Evolutionary conservation across 441 rosid species (phyloP).

Genomic region (Eutrema salsugineum): DNA sequence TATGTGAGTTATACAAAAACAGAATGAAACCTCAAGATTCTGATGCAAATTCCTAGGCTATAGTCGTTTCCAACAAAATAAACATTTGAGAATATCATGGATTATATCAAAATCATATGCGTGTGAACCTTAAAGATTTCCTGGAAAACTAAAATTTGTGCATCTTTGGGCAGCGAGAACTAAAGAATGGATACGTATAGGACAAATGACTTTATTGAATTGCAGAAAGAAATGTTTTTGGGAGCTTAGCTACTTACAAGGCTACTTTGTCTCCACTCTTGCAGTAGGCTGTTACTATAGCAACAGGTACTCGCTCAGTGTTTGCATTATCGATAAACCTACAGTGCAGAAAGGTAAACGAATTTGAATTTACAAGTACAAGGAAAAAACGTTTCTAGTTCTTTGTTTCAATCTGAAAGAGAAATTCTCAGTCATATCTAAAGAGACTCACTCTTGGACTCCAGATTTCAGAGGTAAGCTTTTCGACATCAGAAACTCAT

Average conservation of each 20-base stretch:
- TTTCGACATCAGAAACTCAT: constrained; percentile 61
- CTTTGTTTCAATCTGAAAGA: not conserved
- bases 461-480: constrained; percentile 82
- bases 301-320: constrained; percentile 55
- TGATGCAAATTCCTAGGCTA: not conserved
- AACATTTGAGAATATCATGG: not conserved
- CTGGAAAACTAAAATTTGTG: not conserved
- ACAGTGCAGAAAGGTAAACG: constrained; percentile 29
- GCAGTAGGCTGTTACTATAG: constrained; percentile 56
- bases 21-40: not conserved
- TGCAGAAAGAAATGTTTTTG: not conserved
- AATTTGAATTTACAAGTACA: not conserved
- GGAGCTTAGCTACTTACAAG: constrained; percentile 41
- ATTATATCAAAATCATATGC: not conserved
- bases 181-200: not conserved
- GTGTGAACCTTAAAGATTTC: not conserved
- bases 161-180: not conserved
- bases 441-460: constrained; percentile 65
- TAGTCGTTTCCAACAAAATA: not conserved
- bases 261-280: constrained; percentile 73
- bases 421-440: constrained; percentile 7
- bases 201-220: not conserved
- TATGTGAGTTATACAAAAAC: not conserved
- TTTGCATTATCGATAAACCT: constrained; percentile 75
- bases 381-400: not conserved